Base-by-base conservation (phyloP, 2,329 filamentous ascomycete genomes). In the Bretziella fagacearum region DNA sequence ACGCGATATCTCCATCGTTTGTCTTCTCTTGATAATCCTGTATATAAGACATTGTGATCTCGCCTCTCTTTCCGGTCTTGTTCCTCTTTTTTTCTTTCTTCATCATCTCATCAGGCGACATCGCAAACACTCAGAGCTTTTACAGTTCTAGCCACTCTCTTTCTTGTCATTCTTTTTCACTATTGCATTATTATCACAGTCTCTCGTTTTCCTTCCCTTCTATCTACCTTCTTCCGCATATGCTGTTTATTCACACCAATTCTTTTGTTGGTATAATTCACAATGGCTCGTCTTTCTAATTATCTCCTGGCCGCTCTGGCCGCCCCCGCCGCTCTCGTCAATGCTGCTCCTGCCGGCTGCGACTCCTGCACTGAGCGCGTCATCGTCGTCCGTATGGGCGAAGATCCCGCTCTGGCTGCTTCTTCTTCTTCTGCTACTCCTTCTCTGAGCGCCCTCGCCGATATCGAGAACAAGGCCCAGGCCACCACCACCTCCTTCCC, bases 61-160 rank as follows among this genome's bases (percentile, higher is more conserved):
- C 35, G 5, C 32, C 20, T 13, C 30, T 20, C 37, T 20, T 15
- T 26, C 17, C n/a, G n/a, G 7, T 48, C 32, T n/a, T n/a, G 10
- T 15, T 4, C 7, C 13, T 25, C 15, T 37, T 33, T 48, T n/a
- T 22, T 22, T 47, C 32, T 48, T n/a, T 27, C 40, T 25, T 48
- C 30, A 33, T 30, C 29, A 42, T 39, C 32, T 29, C 33, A 17
- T 8, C 4, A 32, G 46, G 32, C 32, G 46, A 48, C 41, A 44
- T 27, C 30, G 22, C 32, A 29, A 25, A 25, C n/a, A 29, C 33
- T 27, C 33, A 33, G 18, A 41, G 36, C 49, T 51, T 41, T 29
- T 45, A 47, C 32, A 45, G 45, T 48, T 48, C 49, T 45, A 37
- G 32, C n/a, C 44, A 37, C 17, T 46, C 33, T 37, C 33, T 46